Conservation (phyloP, 345 rosid species). For the Leavenworthia alabamica region DNA sequence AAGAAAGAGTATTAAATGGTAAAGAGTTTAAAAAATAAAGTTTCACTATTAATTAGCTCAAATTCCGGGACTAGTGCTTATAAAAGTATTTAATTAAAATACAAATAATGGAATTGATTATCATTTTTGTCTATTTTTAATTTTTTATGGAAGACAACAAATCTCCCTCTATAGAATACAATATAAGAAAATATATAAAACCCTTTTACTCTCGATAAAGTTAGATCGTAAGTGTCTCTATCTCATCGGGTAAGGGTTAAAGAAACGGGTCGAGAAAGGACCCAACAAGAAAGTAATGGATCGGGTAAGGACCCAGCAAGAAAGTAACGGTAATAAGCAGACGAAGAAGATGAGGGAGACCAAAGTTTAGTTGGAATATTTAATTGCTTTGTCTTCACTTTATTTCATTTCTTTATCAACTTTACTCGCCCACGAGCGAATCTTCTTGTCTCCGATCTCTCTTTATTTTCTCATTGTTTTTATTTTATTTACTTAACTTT, state of each 20-base stretch:
- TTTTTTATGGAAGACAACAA: conserved; percentile 15
- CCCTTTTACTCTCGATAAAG: neutral
- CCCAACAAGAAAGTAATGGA: conserved; percentile 14
- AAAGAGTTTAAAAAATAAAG: conserved; percentile 20
- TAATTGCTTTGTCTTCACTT: conserved; percentile 29
- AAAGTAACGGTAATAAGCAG: conserved; percentile 11
- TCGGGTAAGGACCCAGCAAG: conserved; percentile 27
- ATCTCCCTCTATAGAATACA: conserved; percentile 1
- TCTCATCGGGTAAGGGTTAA: conserved; percentile 13
- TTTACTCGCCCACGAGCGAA: conserved; percentile 26
- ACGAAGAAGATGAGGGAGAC: conserved; percentile 26
- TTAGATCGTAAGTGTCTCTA: conserved; percentile 4
- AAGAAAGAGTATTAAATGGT: conserved; percentile 3
- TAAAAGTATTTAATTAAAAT: conserved; percentile 5
- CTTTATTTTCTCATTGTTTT: conserved; percentile 8
- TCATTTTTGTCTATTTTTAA: conserved; percentile 1
- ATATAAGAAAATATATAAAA: conserved; percentile 12
- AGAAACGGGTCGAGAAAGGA: conserved; percentile 24
- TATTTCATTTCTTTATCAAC: conserved; percentile 25
- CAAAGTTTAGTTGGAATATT: conserved; percentile 30
- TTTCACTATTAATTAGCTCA: conserved; percentile 15
- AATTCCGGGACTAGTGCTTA: conserved; percentile 29
- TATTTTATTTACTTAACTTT: conserved; percentile 12
- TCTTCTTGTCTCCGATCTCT: conserved; percentile 26
- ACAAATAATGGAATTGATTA: conserved; percentile 6